phyloP scores from a whole-genome alignment of 176 grass and related monocot genomes.

The Eleusine coracana region DNA sequence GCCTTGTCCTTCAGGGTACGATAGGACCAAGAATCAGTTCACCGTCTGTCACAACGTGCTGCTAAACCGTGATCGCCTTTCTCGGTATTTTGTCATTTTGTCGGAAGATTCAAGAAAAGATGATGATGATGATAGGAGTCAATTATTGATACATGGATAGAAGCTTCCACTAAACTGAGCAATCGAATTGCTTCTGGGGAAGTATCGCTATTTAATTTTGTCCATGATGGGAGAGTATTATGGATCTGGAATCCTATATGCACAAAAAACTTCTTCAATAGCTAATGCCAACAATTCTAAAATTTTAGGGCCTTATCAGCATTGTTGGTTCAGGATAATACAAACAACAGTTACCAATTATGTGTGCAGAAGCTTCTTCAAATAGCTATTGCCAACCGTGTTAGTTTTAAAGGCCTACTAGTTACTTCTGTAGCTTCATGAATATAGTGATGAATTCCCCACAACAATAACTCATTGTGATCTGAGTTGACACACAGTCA shows the following conservation, averaged over 20 bases:
- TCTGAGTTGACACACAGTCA: neutral
- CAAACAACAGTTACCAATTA: neutral
- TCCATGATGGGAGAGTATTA: neutral
- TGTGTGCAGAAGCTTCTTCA: conserved; percentile 16
- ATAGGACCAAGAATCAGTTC: conserved; percentile 5
- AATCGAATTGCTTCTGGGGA: neutral
- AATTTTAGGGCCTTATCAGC: neutral
- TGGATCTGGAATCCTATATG: neutral
- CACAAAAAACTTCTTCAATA: conserved; percentile 12
- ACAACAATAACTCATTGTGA: neutral
- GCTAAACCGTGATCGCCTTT: neutral
- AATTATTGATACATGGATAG: neutral
- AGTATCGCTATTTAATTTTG: too few species aligned
- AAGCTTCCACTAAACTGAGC: neutral
- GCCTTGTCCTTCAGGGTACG: conserved; percentile 2
- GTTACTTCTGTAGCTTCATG: conserved; percentile 20
- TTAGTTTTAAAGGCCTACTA: neutral
- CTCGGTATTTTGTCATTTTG: conserved; percentile 25
- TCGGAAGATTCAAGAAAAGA: conserved; percentile 9
- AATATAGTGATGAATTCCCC: neutral
- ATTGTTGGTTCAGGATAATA: conserved; percentile 9
- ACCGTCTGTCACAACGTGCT: conserved; percentile 5
- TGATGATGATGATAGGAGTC: neutral
- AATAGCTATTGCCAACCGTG: neutral
- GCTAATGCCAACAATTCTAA: conserved; percentile 9